Evolutionary conservation across 208 protist species (phyloP).

Genomic region (Borovskyia barvae): DNA sequence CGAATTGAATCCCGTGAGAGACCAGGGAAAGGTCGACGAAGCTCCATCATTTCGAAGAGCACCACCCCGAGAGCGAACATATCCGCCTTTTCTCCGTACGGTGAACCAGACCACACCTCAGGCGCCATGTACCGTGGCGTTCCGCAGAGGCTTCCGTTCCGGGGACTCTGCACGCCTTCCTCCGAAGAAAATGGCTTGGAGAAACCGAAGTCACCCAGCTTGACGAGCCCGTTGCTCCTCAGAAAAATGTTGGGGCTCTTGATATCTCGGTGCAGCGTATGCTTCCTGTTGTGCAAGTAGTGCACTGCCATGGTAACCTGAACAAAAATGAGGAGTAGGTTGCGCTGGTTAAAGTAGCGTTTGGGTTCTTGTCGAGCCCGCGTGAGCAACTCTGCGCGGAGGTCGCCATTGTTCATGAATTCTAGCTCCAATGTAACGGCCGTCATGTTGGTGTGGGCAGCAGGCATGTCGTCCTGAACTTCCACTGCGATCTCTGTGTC

Average conservation of each 20-base stretch:
- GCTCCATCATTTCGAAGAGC: constrained; percentile 76
- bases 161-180: constrained; percentile 31
- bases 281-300: constrained; percentile 58
- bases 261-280: constrained; percentile 81
- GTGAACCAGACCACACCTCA: constrained; percentile 84
- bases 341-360: constrained; percentile 51
- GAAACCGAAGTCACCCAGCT: constrained; percentile 85
- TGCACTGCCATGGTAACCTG: constrained; percentile 67
- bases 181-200: constrained; percentile 37
- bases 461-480: neutral
- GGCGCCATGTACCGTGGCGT: constrained; percentile 90
- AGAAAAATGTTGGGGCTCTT: constrained; percentile 82
- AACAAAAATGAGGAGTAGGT: constrained; percentile 55
- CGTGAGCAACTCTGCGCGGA: constrained; percentile 61
- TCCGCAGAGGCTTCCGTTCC: constrained; percentile 53
- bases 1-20: constrained; percentile 49
- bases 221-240: constrained; percentile 62
- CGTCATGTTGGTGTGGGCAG: constrained; percentile 7
- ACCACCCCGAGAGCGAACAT: constrained; percentile 88
- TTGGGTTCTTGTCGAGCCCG: constrained; percentile 23
- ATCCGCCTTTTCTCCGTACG: constrained; percentile 90
- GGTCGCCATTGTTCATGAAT: constrained; percentile 76
- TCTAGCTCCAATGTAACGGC: constrained; percentile 62
- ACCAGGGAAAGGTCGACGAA: constrained; percentile 66
- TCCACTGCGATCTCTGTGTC: constrained; percentile 49